Evolutionary conservation across 2,329 filamentous ascomycete genomes (phyloP).

Genomic region (Trichoderma endophyticum): DNA sequence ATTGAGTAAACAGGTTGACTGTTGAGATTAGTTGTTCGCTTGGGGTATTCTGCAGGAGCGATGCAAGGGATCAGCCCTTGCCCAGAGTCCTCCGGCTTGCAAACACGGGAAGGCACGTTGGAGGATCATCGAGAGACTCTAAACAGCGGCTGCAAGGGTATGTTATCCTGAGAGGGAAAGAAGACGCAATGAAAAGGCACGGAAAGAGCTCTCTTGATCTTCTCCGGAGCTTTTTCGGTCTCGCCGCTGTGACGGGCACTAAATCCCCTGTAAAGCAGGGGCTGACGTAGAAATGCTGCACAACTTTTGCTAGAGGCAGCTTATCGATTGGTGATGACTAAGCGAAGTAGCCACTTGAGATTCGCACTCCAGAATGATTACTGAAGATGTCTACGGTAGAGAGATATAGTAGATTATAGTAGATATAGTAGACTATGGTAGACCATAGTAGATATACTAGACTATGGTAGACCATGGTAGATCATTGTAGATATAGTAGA

Average conservation of each 20-base stretch:
- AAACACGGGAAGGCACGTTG: neutral
- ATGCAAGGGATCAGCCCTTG: neutral
- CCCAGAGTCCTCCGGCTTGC: neutral
- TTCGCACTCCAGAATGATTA: neutral
- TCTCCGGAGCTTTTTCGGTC: neutral
- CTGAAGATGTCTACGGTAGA: neutral
- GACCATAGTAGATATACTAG: too few relatives aligned
- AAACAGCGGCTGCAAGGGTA: neutral
- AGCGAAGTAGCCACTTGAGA: neutral
- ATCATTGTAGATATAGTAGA: too few relatives aligned
- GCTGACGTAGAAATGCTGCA: neutral
- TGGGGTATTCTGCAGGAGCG: neutral
- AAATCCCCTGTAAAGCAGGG: neutral
- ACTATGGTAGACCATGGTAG: too few relatives aligned
- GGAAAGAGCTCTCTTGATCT: neutral
- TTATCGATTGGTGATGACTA: conserved; percentile 12
- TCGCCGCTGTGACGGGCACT: neutral
- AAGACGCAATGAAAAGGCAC: neutral
- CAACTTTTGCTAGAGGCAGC: neutral
- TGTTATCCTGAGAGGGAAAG: neutral
- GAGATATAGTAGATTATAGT: neutral
- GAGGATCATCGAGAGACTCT: neutral
- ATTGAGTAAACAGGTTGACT: too few relatives aligned
- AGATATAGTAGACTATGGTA: too few relatives aligned
- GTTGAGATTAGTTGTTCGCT: neutral